A percentile compares a stretch with the other conserved stretches of the same genome.
These are phyloP conservation scores for Suhomyces choctaworum DNA, from an alignment of 1,139 yeast genomes.

Conservation along the genomic window DNA sequence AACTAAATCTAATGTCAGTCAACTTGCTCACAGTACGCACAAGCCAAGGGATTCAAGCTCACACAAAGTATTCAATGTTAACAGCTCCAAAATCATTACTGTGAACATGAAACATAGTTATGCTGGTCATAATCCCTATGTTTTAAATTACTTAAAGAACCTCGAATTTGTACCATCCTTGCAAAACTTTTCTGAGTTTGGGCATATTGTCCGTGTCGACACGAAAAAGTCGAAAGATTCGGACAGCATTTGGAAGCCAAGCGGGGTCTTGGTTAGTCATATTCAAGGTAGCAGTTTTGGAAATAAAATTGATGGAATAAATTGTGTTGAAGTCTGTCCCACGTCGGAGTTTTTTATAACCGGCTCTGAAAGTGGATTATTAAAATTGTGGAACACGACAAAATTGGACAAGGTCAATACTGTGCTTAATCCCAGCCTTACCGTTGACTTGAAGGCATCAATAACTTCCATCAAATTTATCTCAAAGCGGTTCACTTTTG, in stretches of 20 bases:
- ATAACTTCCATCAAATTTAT: slow-evolving; percentile 55
- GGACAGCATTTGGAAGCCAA: slow-evolving; percentile 27
- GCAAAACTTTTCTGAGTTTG: slow-evolving; percentile 71
- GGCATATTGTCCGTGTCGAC: slow-evolving; percentile 27
- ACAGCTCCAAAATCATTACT: slow-evolving; percentile 37
- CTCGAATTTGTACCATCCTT: slow-evolving; percentile 58
- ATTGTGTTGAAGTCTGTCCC: slow-evolving; percentile 58
- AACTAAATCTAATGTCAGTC: slow-evolving; percentile 20
- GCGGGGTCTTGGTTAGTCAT: slow-evolving; percentile 60
- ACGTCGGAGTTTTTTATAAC: slow-evolving; percentile 70
- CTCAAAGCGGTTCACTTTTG: slow-evolving; percentile 63
- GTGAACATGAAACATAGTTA: slow-evolving; percentile 55
- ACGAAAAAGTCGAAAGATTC: slow-evolving; percentile 3
- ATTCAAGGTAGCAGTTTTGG: slow-evolving; percentile 25
- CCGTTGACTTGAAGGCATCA: slow-evolving; percentile 48
- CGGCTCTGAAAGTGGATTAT: slow-evolving; percentile 70
- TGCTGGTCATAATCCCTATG: slow-evolving; percentile 64
- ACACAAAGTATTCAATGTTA: slow-evolving; percentile 38
- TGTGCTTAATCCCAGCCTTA: slow-evolving; percentile 53
- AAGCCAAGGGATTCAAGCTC: slow-evolving; percentile 11
- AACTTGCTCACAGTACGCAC: slow-evolving; percentile 20
- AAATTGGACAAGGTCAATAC: slow-evolving; percentile 66
- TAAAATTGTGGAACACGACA: slow-evolving; percentile 77
- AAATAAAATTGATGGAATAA: slow-evolving; percentile 42
- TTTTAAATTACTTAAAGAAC: slow-evolving; percentile 55